Base-by-base conservation (phyloP, 2,329 filamentous ascomycete species). In the Pseudocercospora musae region DNA sequence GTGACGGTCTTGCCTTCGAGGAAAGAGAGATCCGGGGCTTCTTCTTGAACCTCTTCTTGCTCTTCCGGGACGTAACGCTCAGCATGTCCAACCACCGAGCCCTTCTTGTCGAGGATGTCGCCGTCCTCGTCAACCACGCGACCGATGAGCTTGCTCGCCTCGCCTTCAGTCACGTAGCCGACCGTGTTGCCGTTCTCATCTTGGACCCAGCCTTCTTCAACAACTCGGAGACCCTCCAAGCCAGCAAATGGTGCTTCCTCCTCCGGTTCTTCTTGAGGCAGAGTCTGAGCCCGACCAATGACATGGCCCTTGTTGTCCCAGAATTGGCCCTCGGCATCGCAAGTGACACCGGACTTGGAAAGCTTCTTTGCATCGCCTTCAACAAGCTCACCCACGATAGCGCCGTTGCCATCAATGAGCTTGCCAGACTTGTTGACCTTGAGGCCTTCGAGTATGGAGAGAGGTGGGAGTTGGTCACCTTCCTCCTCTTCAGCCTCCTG, bases 51-150 rank as follows among this genome's bases (percentile, higher is more conserved):
- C 67, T 82, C 77, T 64, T 84, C 83, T 40, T 83, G 81, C 66
- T 91, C 87, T 80, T 90, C 60, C 87, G 85, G 66, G 72, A 91
- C 87, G 58, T 76, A 81, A 67, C 80, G 80, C 68, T 82, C 80
- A 48, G 80, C 80, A 62, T 82, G 80, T 42, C 81, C 81, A 42
- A 82, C 78, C 44, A 82, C 79, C 57, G 78, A 79, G 65, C 81
- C 81, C 72, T 81, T 81, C 78, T 82, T 82, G 71, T 82, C 80
- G 52, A 82, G 73, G 65, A 83, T 81, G 59, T 83, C 81, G 60
- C 81, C 81, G 61, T 83, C 81, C 64, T 83, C 80, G 54, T 82
- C 80, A 18, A 82, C 81, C 37, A 75, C 69, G 63, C 80, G 80
- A 49, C 80, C 81, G 60, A 82, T 73, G 18, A 82, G 77, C 74